Evolutionary conservation across 768 basidiomycete genomes (phyloP).

Genomic region (Kwoniella mangroviensis): DNA sequence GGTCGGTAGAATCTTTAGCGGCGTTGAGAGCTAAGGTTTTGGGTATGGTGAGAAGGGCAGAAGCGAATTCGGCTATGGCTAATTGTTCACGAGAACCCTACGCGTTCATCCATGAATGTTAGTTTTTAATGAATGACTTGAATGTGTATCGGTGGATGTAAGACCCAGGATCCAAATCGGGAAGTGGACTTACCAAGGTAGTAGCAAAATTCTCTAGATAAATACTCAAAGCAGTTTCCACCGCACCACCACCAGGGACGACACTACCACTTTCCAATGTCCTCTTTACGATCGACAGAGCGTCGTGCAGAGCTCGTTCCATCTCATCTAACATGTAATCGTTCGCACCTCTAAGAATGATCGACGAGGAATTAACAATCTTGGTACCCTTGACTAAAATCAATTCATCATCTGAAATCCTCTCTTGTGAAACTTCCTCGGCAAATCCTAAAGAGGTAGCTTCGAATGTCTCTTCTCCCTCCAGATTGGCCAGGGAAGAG

Average conservation of each 20-base stretch:
- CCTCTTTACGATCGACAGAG: conserved; percentile 91
- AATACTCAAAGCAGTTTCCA: conserved; percentile 94
- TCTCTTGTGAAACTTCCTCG: conserved; percentile 94
- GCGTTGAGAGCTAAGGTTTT: conserved; percentile 97
- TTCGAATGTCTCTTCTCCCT: conserved; percentile 98
- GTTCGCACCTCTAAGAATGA: conserved; percentile 94
- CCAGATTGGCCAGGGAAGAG: conserved; percentile 89
- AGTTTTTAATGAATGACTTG: no score
- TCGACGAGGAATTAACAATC: conserved; percentile 88
- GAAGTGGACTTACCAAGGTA: conserved; percentile 72
- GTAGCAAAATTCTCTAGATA: conserved; percentile 99
- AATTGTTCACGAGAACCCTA: conserved; percentile 98
- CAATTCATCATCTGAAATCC: conserved; percentile 97
- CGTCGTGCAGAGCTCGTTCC: conserved; percentile 95
- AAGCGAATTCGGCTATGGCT: conserved; percentile 98
- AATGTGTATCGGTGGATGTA: not conserved
- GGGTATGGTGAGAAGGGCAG: conserved; percentile 88
- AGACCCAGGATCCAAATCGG: no score
- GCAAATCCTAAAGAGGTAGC: conserved; percentile 85
- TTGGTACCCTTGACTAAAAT: conserved; percentile 98
- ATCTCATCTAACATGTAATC: conserved; percentile 99
- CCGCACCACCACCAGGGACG: conserved; percentile 96
- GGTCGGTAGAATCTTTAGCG: conserved; percentile 95
- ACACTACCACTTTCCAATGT: conserved; percentile 94
- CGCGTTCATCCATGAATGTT: no score